Evolutionary conservation across 2,329 filamentous ascomycete genomes (phyloP).

Genomic region (Colletotrichum musae): DNA sequence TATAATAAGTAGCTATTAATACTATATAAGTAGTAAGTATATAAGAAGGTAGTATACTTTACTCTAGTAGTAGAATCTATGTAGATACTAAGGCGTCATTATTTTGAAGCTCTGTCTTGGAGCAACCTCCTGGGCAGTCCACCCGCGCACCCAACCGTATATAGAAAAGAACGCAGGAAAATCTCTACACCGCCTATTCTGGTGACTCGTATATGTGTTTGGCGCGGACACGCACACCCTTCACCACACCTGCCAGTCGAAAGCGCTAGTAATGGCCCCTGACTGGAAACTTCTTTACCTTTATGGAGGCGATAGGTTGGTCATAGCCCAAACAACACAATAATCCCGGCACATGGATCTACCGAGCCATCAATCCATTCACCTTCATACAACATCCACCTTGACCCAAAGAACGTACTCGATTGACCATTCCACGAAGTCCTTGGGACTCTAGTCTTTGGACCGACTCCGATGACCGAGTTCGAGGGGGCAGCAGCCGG

Average conservation of each 20-base stretch:
- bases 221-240: not conserved
- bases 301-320: slow-evolving; percentile 59
- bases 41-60: too few species aligned
- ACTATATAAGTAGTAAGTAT: too few species aligned
- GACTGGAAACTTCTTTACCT: slow-evolving; percentile 48
- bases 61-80: too few species aligned
- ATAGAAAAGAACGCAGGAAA: too few species aligned
- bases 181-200: too few species aligned
- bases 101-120: too few species aligned
- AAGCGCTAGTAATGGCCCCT: slow-evolving; percentile 21
- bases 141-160: too few species aligned
- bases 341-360: not conserved
- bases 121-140: too few species aligned
- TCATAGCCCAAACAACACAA: slow-evolving; percentile 21
- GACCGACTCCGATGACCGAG: slow-evolving; percentile 80
- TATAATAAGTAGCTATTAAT: too few species aligned
- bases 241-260: not conserved
- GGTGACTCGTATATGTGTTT: too few species aligned
- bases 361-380: not conserved
- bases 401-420: not conserved
- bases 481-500: slow-evolving; percentile 80
- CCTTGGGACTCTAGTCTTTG: slow-evolving; percentile 74
- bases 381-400: not conserved
- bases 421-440: slow-evolving; percentile 52
- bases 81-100: too few species aligned